Evolutionary conservation across 495 filamentous ascomycete genomes (phyloP), one percentile per base, ranked within the genome.

Genomic region (Rhizodiscina lignyota): DNA sequence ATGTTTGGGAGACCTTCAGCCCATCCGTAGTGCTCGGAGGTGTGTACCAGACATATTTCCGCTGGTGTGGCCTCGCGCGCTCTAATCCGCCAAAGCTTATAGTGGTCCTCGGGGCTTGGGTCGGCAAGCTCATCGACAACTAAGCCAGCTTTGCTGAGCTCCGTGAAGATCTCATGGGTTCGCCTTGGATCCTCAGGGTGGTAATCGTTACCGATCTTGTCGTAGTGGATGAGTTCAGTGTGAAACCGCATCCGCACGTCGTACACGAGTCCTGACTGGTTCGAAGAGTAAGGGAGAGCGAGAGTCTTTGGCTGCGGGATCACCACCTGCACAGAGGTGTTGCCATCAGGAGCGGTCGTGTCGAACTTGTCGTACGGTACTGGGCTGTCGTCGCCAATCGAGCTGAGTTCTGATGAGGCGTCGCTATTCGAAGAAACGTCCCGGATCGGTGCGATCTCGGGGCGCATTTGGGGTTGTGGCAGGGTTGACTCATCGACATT

Each of bases 121-220:
- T 67, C 0, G 62, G 63, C 15, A 63, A 62, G 50, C 39, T 59
- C 42, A 24, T 77, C 67, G 29, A 74, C 62, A 13, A 92, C 67
- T 11, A 99, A 66, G 1, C 82, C 84, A 32, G 75, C 77, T 40
- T 70, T 60, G 46, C 75, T 82, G 34, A 99, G 72, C 16, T 74
- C 79, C 39, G 79, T 72, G 68, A 83, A 91, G 42, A 99, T 99
- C 44, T 74, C 72, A 34, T 77, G 78, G 34, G 96, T 94, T 4
- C 89, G 71, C 18, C 82, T 67, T 0, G 91, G 91, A 43, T 96
- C 85, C 56, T 99, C 89, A 1, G 91, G 89, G 43, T 99, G 89
- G 38, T 83, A 72, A 13, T 87, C 80, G 8, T 46, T 41, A 8
- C 28, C 16, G 24, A 28, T 63, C 24, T 27, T 6, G 6, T 27